Evolutionary conservation across 352 stramenopile species (phyloP).

Genomic region (Globisporangium camurandrum): DNA sequence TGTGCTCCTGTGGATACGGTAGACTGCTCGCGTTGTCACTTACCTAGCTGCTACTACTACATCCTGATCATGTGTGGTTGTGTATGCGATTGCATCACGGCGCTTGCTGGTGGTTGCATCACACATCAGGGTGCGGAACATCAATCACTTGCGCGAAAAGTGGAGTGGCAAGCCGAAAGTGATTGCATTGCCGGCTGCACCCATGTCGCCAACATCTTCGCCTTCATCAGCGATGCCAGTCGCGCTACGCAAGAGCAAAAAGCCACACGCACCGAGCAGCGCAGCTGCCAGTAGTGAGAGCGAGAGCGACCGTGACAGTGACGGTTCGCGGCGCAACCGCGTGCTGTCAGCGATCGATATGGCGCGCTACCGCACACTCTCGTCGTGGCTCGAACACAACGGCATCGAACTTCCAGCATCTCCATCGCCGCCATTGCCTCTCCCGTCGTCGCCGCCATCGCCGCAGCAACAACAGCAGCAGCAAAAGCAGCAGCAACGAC

Average conservation of each 20-base stretch:
- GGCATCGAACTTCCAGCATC: slow-evolving; percentile 31
- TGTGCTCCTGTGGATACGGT: neutral
- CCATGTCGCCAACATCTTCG: slow-evolving; percentile 12
- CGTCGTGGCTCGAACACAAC: slow-evolving; percentile 30
- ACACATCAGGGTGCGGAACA: slow-evolving; percentile 31
- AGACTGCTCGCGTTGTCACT: no score
- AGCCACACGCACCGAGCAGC: slow-evolving; percentile 10
- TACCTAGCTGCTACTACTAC: no score
- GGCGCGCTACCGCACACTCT: slow-evolving; percentile 10
- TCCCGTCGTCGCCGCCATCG: no score
- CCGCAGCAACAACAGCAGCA: slow-evolving; percentile 10
- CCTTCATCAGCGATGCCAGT: slow-evolving; percentile 3
- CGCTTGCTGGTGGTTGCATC: neutral
- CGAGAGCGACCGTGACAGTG: slow-evolving; percentile 7
- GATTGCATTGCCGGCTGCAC: slow-evolving; percentile 2
- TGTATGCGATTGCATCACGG: neutral
- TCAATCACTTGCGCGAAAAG: slow-evolving; percentile 45
- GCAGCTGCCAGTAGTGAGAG: slow-evolving; percentile 12
- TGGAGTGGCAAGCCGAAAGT: slow-evolving; percentile 23
- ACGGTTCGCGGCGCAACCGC: no score
- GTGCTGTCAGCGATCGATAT: no score
- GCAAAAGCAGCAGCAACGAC: neutral
- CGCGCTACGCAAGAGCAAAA: slow-evolving; percentile 9
- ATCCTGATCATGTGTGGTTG: neutral
- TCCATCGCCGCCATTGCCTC: no score